These are phyloP conservation scores for Tricholoma hemisulphureum DNA, from an alignment of 768 basidiomycete genomes.

Conservation along the genomic window DNA sequence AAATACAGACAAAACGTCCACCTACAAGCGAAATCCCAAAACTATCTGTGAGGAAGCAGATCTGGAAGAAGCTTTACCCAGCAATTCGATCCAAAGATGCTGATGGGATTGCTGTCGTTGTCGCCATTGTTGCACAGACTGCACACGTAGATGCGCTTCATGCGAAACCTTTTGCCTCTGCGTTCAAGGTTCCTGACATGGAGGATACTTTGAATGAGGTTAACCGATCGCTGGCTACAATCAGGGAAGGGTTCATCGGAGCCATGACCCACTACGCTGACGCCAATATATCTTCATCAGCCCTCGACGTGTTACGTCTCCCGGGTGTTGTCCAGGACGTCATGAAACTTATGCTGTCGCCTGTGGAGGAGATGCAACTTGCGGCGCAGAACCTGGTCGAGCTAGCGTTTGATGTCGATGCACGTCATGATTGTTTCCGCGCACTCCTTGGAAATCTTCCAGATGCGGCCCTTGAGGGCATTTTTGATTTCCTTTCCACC, in stretches of 20 bases:
- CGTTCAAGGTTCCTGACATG: conserved; percentile 28
- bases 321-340: conserved; percentile 59
- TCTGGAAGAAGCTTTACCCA: conserved; percentile 72
- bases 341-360: conserved; percentile 76
- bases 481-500: conserved; percentile 62
- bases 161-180: conserved; percentile 45
- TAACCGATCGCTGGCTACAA: conserved; percentile 55
- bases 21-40: conserved; percentile 26
- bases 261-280: conserved; percentile 66
- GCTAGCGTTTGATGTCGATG: conserved; percentile 87
- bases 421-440: conserved; percentile 83
- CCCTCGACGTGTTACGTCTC: conserved; percentile 53
- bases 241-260: conserved; percentile 63
- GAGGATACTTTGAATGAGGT: conserved; percentile 48
- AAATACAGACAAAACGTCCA: conserved; percentile 15
- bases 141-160: conserved; percentile 68
- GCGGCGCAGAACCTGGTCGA: conserved; percentile 80
- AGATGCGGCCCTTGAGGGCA: conserved; percentile 63
- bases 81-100: conserved; percentile 56
- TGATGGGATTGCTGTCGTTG: conserved; percentile 55
- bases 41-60: conserved; percentile 46
- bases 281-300: conserved; percentile 49
- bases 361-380: conserved; percentile 68
- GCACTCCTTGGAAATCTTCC: conserved; percentile 70
- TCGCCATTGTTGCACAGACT: conserved; percentile 55